phyloP scores from a whole-genome alignment of 441 rosid species.

The Erodium chrysanthum region DNA sequence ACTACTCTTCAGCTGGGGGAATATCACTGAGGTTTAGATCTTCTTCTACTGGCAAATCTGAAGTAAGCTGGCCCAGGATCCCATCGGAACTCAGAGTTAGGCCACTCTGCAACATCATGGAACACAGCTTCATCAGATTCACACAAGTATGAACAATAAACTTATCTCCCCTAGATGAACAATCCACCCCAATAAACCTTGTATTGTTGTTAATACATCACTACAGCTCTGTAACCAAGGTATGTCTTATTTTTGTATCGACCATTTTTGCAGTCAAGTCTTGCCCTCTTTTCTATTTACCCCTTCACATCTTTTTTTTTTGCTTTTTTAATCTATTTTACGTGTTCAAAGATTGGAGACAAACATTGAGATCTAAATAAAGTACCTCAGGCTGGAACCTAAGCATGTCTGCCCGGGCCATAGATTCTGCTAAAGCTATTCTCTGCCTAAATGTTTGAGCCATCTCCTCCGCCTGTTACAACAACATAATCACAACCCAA shows the following conservation, averaged over 20 bases:
- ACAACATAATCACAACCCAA: too few species aligned
- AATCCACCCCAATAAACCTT: not conserved
- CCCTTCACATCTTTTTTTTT: not conserved
- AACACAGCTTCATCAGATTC: not conserved
- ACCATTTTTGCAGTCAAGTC: too few species aligned
- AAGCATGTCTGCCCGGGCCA: conserved; percentile 98
- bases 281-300: too few species aligned
- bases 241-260: too few species aligned
- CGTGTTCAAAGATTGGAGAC: not conserved
- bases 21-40: conserved; percentile 54
- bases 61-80: conserved; percentile 53
- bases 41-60: conserved; percentile 68
- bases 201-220: too few species aligned
- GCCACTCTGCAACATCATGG: conserved; percentile 52
- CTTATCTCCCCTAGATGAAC: too few species aligned
- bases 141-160: too few species aligned
- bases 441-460: conserved; percentile 96
- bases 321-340: not conserved
- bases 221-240: too few species aligned
- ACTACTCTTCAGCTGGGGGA: too few species aligned
- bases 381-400: conserved; percentile 92
- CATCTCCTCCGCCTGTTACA: conserved; percentile 90
- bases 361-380: not conserved
- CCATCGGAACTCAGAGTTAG: conserved; percentile 70
- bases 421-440: conserved; percentile 96